Percentiles rank a stretch among this genome's conserved stretches.
Conservation (phyloP, 2,329 filamentous ascomycete genomes). For the Penicillium sp. region DNA sequence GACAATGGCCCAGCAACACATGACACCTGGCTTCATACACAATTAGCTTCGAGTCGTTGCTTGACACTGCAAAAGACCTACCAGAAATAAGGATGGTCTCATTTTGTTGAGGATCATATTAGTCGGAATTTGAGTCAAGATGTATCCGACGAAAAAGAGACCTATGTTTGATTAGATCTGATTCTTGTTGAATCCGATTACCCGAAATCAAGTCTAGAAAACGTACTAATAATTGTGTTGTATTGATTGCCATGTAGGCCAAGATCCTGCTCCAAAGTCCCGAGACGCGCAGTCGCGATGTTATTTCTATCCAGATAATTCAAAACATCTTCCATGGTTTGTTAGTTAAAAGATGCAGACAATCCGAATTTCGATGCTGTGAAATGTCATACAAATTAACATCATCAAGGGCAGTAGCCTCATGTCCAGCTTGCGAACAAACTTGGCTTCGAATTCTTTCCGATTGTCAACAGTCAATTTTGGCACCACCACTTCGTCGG, state of each 20-base stretch:
- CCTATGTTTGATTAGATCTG: constrained; percentile 29
- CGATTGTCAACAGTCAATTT: neutral
- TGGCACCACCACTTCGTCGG: neutral
- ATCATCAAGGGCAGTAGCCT: constrained; percentile 8
- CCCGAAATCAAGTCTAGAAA: neutral
- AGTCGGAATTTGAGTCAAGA: constrained; percentile 49
- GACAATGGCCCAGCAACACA: neutral
- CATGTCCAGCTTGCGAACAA: constrained; percentile 6
- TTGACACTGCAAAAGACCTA: neutral
- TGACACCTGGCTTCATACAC: neutral
- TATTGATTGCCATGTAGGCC: constrained; percentile 19
- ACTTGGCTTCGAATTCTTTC: constrained; percentile 3
- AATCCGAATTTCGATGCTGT: neutral
- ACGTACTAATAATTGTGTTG: constrained; percentile 3
- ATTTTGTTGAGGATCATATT: constrained; percentile 12
- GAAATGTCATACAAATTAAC: constrained; percentile 5
- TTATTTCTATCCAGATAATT: constrained; percentile 14
- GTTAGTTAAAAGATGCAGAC: neutral
- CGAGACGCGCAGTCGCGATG: constrained; percentile 12
- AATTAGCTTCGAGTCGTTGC: neutral
- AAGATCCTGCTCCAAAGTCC: constrained; percentile 33
- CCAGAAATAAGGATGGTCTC: constrained; percentile 6
- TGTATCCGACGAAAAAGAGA: constrained; percentile 58
- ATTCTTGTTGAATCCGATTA: neutral
- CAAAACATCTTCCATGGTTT: constrained; percentile 1